A percentile compares a stretch with the other conserved stretches of the same genome.
Conservation (phyloP, 2,329 filamentous ascomycete genomes). For the Colletotrichum camelliae region DNA sequence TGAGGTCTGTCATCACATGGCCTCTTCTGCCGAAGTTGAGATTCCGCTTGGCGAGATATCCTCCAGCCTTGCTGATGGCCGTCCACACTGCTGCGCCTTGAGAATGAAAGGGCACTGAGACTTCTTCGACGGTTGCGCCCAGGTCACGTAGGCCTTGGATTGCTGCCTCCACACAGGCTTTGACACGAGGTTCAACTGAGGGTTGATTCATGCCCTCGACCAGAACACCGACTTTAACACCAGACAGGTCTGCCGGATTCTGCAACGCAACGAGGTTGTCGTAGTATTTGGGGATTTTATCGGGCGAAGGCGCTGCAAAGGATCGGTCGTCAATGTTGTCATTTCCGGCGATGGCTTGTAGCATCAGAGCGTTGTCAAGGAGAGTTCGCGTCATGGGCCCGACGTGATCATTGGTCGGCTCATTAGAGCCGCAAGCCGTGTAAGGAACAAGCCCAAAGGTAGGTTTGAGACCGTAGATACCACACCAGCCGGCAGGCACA, state of each 20-base stretch:
- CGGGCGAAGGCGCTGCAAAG: background rate
- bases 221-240: constrained; percentile 33
- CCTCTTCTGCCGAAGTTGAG: constrained; percentile 3
- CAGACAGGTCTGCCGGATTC: background rate
- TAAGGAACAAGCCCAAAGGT: constrained; percentile 49
- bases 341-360: constrained; percentile 46
- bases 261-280: background rate
- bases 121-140: constrained; percentile 48
- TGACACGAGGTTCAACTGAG: constrained; percentile 5
- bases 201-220: background rate
- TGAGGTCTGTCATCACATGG: constrained; percentile 31
- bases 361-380: constrained; percentile 42
- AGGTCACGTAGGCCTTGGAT: constrained; percentile 38
- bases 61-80: constrained; percentile 20
- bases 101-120: constrained; percentile 53
- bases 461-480: constrained; percentile 42
- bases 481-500: constrained; percentile 34
- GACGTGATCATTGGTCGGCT: constrained; percentile 48
- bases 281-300: background rate
- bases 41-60: constrained; percentile 2
- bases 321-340: constrained; percentile 39
- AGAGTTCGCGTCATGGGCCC: constrained; percentile 46
- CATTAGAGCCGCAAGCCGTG: constrained; percentile 43
- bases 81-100: constrained; percentile 56
- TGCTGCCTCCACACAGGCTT: constrained; percentile 39